Base-by-base conservation (phyloP, 768 basidiomycete species). In the Russula lepida region DNA sequence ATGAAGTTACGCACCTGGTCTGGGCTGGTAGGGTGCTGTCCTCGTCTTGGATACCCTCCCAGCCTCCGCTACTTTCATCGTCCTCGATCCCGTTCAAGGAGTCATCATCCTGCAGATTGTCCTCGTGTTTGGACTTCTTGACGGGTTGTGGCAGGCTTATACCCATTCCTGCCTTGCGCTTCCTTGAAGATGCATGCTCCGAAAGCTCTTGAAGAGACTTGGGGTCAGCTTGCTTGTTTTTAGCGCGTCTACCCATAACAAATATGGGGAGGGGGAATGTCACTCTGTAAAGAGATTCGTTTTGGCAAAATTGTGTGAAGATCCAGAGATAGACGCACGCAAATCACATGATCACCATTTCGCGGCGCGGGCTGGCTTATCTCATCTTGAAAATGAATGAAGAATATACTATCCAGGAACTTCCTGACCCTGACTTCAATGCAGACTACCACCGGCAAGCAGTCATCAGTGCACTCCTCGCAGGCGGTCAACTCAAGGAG, bases 171-270 rank as follows among this genome's bases (percentile, higher is more conserved):
- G 84, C 85, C 71, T 90, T 92, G 46, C 89, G 85, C 71, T 92
- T 92, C 43, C 86, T 86, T 2, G 76, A 70, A 3, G 80, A 77
- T 4, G 68, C 21, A n/a, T 70, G 68, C 6, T 67, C 64, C 19
- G 75, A 75, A 0, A 68, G 66, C 15, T 83, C 77, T 7, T 55
- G 68, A 30, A 89, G 67, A 32, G 89, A 80, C 59, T 77, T 77
- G 0, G 91, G 91, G 12, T 84, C 77, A 2, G 76, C 79, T 72
- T 94, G 92, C 75, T 93, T 93, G 74, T 88, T 85, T 73, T 88
- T 91, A 66, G 89, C 81, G 64, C 89, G 83, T 69, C 91, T 82
- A 63, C 92, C 92, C 92, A 94, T 93, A 53, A 21, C 30, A n/a
- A n/a, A 43, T 15, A 27, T 15, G 17, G 46, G 43, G 46, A 25